phyloP scores from a whole-genome alignment of 2,329 filamentous ascomycete genomes.

The Drechslerella coelobrocha region DNA sequence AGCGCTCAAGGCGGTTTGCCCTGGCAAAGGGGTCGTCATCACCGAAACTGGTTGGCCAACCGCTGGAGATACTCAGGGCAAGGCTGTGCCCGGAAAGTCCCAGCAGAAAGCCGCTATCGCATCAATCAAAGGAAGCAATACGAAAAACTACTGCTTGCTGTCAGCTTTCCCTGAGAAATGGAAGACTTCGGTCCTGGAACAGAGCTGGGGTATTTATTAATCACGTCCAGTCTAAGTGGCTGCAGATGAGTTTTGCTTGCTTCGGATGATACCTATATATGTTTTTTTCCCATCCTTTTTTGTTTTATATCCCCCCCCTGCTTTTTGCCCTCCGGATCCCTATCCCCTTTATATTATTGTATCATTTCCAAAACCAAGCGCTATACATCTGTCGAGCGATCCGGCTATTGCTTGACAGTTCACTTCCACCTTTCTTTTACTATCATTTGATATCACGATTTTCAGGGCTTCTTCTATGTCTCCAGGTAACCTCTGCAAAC shows the following conservation, averaged over 20 bases:
- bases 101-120: slow-evolving; percentile 72
- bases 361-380: neutral
- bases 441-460: slow-evolving; percentile 20
- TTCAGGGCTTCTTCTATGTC: slow-evolving; percentile 18
- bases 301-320: neutral
- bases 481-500: slow-evolving; percentile 13
- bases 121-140: slow-evolving; percentile 68
- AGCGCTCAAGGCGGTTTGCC: slow-evolving; percentile 27
- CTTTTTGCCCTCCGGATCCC: no score
- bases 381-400: slow-evolving; percentile 22
- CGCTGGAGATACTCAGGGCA: slow-evolving; percentile 70
- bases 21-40: slow-evolving; percentile 70
- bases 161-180: slow-evolving; percentile 80
- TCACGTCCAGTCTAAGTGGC: slow-evolving; percentile 28
- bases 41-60: slow-evolving; percentile 86
- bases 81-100: slow-evolving; percentile 71
- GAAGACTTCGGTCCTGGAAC: slow-evolving; percentile 73
- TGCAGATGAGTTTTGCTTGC: neutral
- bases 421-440: slow-evolving; percentile 32
- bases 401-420: slow-evolving; percentile 29
- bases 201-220: slow-evolving; percentile 72
- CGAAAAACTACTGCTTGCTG: slow-evolving; percentile 71
- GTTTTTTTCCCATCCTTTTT: neutral
- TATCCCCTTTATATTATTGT: slow-evolving; percentile 1
- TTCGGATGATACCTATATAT: neutral